Base-by-base conservation (phyloP, 371 early-diverging fungal genomes). In the Mucor piriformis region DNA sequence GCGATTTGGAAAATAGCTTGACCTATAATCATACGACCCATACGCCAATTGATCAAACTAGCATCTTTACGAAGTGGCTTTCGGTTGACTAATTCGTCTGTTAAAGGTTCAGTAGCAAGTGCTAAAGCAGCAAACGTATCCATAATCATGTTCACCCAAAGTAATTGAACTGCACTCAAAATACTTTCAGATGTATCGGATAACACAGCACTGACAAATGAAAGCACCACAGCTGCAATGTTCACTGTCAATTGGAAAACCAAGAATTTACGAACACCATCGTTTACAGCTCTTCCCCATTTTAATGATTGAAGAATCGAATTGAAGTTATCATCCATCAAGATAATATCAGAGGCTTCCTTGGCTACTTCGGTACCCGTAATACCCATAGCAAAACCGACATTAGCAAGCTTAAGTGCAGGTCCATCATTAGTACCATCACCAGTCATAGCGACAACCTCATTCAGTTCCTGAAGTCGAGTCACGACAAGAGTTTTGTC, bases 241-340 rank as follows among this genome's bases (percentile, higher is more conserved):
- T 42, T 42, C 5, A 42, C 42, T 4, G 42, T 42, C 20, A 42
- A 42, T 42, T 42, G 42, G 20, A 42, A 42, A 18, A 18, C 18
- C 42, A 42, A 42, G 42, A 42, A 42, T 10, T 42, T 42, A 18
- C 42, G 42, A 18, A 42, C 42, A 42, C 42, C 42, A 10, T 42
- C 42, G 42, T 42, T 42, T 3, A 42, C 42, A 10, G 42, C 42
- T 18, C 42, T n/a, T 18, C 42, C 42, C 42, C 42, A 42, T 18
- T 18, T 7, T 5, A 42, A 18, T 18, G 42, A n/a, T 18, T 42
- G n/a, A 5, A 42, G 18, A 18, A 42, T 42, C 6, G 42, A 42
- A 18, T 42, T 42, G 18, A 42, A 42, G 42, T 42, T 42, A 42
- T 42, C 42, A 18, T 42, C 42, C 42, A 42, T 42, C 42, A 42